These are phyloP conservation scores for Dictyostelium brefeldianum DNA, from an alignment of 78 protist genomes.

Conservation along the genomic window DNA sequence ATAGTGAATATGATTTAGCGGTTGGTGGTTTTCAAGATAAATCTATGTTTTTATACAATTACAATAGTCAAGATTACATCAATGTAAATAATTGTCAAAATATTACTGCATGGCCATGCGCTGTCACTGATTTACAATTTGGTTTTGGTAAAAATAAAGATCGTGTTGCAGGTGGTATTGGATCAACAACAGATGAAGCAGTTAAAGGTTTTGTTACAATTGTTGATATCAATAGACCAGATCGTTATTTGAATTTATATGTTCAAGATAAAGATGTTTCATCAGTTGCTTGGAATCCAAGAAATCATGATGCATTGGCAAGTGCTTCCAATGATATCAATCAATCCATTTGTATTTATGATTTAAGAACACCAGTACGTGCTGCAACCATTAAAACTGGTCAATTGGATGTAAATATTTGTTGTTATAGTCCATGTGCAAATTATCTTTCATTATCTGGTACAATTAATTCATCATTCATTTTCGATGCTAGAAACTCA, in stretches of 20 bases:
- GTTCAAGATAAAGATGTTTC: constrained; percentile 25
- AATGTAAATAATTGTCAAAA: neutral
- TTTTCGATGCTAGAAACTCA: constrained; percentile 1
- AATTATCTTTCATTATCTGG: constrained; percentile 15
- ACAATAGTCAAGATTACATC: neutral
- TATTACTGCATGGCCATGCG: constrained; percentile 4
- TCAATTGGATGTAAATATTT: constrained; percentile 11
- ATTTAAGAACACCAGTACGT: neutral
- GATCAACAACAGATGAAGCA: constrained; percentile 5
- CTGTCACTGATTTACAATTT: constrained; percentile 15
- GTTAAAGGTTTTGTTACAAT: neutral
- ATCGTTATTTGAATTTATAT: neutral
- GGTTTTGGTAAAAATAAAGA: neutral
- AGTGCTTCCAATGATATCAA: neutral
- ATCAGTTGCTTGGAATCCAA: constrained; percentile 14
- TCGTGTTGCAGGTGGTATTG: constrained; percentile 11
- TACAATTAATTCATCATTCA: neutral
- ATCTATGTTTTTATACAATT: neutral
- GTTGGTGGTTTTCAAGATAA: constrained; percentile 9
- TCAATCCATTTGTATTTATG: neutral
- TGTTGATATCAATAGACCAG: constrained; percentile 1
- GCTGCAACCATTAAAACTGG: neutral
- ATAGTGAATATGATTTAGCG: neutral
- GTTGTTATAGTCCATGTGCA: constrained; percentile 15
- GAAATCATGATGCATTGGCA: neutral